phyloP scores from a whole-genome alignment of 495 filamentous ascomycete species.

The Penicillium canariense region DNA sequence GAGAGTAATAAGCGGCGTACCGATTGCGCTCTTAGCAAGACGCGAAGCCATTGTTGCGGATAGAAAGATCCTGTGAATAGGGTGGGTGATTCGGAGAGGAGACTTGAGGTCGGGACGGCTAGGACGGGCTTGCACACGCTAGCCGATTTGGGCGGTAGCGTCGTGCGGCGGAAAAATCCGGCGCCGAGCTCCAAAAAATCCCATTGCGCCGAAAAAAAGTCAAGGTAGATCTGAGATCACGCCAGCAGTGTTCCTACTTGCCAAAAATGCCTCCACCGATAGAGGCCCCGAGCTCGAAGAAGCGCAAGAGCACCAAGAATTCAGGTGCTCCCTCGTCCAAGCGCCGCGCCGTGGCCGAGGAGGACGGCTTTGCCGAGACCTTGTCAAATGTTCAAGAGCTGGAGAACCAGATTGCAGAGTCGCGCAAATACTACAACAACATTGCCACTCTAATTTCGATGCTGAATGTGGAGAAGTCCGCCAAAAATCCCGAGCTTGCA shows the following conservation, averaged over 20 bases:
- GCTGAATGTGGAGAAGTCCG: slow-evolving; percentile 47
- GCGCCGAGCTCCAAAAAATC: slow-evolving; percentile 39
- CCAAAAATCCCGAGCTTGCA: slow-evolving; percentile 47
- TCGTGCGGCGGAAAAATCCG: slow-evolving; percentile 48
- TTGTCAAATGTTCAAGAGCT: slow-evolving; percentile 63
- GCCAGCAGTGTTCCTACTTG: slow-evolving; percentile 6
- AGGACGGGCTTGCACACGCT: slow-evolving; percentile 82
- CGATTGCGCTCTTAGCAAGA: slow-evolving; percentile 85
- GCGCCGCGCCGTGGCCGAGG: slow-evolving; percentile 44
- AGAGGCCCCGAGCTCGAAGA: slow-evolving; percentile 35
- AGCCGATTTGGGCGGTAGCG: slow-evolving; percentile 68
- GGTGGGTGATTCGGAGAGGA: slow-evolving; percentile 48
- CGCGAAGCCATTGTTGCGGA: slow-evolving; percentile 86
- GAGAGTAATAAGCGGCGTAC: slow-evolving; percentile 53
- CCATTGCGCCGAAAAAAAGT: slow-evolving; percentile 23
- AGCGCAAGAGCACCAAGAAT: slow-evolving; percentile 42
- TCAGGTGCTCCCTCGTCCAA: slow-evolving; percentile 39
- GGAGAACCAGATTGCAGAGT: slow-evolving; percentile 76
- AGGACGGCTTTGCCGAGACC: slow-evolving; percentile 45
- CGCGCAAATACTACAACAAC: slow-evolving; percentile 88
- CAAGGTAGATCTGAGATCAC: slow-evolving; percentile 16
- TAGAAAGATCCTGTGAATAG: slow-evolving; percentile 35
- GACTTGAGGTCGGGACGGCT: slow-evolving; percentile 60
- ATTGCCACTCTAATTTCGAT: slow-evolving; percentile 70
- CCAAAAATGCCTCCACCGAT: slow-evolving; percentile 34